These are phyloP conservation scores for Senecio squalidus DNA, from an alignment of 140 eudicot species.

Conservation along the genomic window DNA sequence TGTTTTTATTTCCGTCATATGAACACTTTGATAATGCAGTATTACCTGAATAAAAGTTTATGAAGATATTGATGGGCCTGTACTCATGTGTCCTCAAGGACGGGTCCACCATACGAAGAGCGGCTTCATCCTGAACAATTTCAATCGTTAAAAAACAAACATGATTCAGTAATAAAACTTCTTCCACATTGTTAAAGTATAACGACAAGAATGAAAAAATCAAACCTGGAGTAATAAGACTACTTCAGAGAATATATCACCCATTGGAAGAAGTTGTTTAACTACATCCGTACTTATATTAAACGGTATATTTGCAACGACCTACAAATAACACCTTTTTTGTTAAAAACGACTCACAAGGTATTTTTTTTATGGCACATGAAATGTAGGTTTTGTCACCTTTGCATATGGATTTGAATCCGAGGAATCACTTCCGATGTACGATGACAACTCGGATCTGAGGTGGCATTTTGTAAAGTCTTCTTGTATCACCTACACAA, in stretches of 20 bases:
- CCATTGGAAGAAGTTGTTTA: slow-evolving; percentile 98
- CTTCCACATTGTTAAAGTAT: too few species aligned
- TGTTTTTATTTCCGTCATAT: not conserved
- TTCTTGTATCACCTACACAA: slow-evolving; percentile 72
- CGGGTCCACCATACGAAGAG: slow-evolving; percentile 77
- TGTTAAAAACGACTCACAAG: not conserved
- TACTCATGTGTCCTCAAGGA: slow-evolving; percentile 73
- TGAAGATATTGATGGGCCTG: slow-evolving; percentile 76
- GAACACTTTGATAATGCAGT: not conserved
- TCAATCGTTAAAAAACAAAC: slow-evolving; percentile 13
- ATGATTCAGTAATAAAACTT: too few species aligned
- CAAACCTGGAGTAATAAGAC: slow-evolving; percentile 93
- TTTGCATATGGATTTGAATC: slow-evolving; percentile 52
- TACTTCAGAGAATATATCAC: slow-evolving; percentile 92
- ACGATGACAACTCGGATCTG: slow-evolving; percentile 63
- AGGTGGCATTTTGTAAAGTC: slow-evolving; percentile 82
- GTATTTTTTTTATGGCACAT: not conserved
- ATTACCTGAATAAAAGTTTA: slow-evolving; percentile 83
- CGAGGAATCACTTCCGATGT: slow-evolving; percentile 32
- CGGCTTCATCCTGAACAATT: slow-evolving; percentile 75
- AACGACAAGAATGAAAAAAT: not conserved
- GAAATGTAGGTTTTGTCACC: slow-evolving; percentile 31
- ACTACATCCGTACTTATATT: slow-evolving; percentile 90
- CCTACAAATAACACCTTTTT: slow-evolving; percentile 38
- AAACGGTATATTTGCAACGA: slow-evolving; percentile 91